Conservation (phyloP, 2,329 filamentous ascomycete genomes). For the Ambrosiella beaveri region DNA sequence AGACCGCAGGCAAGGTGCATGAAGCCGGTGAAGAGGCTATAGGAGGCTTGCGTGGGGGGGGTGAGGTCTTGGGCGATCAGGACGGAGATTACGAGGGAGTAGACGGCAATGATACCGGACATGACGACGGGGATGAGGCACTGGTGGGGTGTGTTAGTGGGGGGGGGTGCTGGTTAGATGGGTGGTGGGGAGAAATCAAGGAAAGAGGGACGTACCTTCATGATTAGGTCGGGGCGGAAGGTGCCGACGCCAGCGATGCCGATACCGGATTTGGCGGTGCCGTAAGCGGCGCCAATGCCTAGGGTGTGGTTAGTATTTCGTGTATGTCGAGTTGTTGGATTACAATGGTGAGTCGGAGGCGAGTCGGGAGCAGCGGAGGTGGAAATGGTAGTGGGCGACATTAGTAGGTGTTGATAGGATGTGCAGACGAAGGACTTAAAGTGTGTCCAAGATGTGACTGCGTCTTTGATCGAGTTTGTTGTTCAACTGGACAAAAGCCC, state of each 20-base stretch:
- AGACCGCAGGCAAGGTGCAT: slow-evolving; percentile 86
- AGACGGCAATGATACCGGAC: slow-evolving; percentile 98
- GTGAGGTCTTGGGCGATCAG: slow-evolving; percentile 82
- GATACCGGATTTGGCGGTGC: slow-evolving; percentile 76
- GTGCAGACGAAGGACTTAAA: too few species aligned
- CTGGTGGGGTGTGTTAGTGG: slow-evolving; percentile 23
- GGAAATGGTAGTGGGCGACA: too few species aligned
- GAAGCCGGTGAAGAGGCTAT: slow-evolving; percentile 82
- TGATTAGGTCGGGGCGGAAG: slow-evolving; percentile 72
- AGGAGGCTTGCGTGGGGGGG: slow-evolving; percentile 47
- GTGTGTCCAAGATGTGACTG: too few species aligned
- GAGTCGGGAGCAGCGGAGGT: background rate
- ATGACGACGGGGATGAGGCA: slow-evolving; percentile 83
- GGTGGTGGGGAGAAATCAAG: background rate
- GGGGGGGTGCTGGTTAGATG: background rate
- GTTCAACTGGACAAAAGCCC: too few species aligned
- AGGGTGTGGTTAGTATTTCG: slow-evolving; percentile 12
- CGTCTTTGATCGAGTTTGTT: too few species aligned
- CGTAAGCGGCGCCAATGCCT: slow-evolving; percentile 63
- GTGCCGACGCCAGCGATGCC: slow-evolving; percentile 74
- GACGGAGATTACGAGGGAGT: slow-evolving; percentile 90
- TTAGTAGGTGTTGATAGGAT: too few species aligned
- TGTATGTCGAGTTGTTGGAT: background rate
- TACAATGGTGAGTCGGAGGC: background rate
- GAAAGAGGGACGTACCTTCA: slow-evolving; percentile 46